Evolutionary conservation across 441 rosid genomes (phyloP), one percentile per base, ranked within the genome.

Genomic region (Dalechampia spathulata): DNA sequence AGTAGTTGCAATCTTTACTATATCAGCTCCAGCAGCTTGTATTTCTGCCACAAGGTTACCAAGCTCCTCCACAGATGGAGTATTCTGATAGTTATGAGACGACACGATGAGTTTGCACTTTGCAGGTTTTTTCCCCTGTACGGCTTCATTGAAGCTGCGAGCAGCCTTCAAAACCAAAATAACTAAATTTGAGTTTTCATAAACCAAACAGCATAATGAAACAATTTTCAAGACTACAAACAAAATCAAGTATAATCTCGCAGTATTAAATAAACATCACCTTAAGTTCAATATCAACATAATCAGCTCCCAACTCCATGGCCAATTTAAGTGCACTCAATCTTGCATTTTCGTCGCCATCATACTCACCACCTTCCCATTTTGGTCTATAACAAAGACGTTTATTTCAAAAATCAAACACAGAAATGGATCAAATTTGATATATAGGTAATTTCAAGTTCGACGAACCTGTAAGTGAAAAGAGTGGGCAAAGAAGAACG

Each of bases 321-420:
- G 97, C 99, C 64, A 87, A 63, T 32, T 71, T 75, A 62, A 93
- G 91, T 16, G 72, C 90, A 53, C 81, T 85, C 55, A 66, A 64
- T 19, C 97, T 71, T 62, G 75, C 19, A 0, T 64, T 78, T 65
- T 93, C 99, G 66, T 85, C 97, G 48, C 97, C 97, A 39, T 71
- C 95, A 64, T 90, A 93, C 25, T 73, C 78, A 57, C 99, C 99
- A 53, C 95, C 97, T 72, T 93, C 97, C 97, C 99, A 90, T 53
- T 54, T 82, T 51, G 95, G 97, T 64, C 99, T 93, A 68, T 1
- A 55, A 58, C 60, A 41, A 17, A 49, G n/a, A n/a, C n/a, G n/a
- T n/a, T n/a, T n/a, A 30, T 27, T 11, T 19, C 9, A 54, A 26
- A 46, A 30, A 8, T 22, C 19, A 51, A 6, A 38, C 10, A 2